Evolutionary conservation across 495 filamentous ascomycete genomes (phyloP).

Genomic region (Xylaria curta): DNA sequence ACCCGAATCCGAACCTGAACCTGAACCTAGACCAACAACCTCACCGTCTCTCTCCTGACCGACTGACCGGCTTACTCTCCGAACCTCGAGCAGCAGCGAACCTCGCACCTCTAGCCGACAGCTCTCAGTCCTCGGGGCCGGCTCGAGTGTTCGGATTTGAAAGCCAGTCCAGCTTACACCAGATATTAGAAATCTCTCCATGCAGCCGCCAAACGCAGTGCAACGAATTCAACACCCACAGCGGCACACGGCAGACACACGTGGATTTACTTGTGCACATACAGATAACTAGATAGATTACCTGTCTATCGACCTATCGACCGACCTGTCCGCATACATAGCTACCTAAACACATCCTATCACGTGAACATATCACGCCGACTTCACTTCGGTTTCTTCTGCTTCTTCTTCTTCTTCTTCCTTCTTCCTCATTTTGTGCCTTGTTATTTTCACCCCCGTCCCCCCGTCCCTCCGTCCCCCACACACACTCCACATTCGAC

Average conservation of each 20-base stretch:
- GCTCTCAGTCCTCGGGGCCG: neutral
- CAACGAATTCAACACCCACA: neutral
- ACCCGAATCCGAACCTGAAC: neutral
- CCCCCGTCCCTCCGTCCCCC: neutral
- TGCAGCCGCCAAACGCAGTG: neutral
- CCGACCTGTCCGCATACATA: neutral
- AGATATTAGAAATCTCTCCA: slow-evolving; percentile 5
- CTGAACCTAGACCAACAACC: neutral
- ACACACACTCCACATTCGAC: neutral
- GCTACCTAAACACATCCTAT: neutral
- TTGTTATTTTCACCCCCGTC: neutral
- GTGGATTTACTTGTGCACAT: neutral
- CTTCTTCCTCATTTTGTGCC: neutral
- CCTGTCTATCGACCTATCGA: neutral
- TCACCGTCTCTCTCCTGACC: neutral
- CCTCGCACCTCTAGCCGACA: neutral
- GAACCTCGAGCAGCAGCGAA: neutral
- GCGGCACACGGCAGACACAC: neutral
- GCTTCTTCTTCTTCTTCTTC: neutral
- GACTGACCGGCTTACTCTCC: neutral
- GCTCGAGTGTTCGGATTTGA: slow-evolving; percentile 16
- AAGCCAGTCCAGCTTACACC: neutral
- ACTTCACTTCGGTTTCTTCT: neutral
- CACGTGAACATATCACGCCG: neutral
- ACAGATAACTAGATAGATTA: neutral